These are phyloP conservation scores for Amoeboaphelidium protococcarum DNA, from an alignment of 371 early-diverging fungal species.

Conservation along the genomic window DNA sequence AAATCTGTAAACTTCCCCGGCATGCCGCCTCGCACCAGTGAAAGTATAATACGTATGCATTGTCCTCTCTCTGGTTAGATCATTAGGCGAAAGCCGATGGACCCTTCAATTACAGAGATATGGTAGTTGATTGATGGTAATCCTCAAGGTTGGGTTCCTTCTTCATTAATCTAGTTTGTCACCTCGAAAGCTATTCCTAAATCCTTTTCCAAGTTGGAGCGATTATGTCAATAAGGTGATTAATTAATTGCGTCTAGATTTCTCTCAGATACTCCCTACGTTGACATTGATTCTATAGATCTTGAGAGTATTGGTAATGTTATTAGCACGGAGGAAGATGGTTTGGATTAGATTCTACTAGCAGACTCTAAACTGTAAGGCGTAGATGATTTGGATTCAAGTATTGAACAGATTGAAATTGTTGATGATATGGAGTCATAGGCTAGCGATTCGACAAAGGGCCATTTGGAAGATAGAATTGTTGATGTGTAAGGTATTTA, in stretches of 20 bases:
- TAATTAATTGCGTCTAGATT: background rate
- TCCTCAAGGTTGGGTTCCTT: slow-evolving; percentile 27
- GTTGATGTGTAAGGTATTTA: too few species aligned
- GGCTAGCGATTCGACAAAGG: too few species aligned
- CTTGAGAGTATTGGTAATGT: background rate
- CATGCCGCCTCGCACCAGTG: too few species aligned
- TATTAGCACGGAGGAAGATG: background rate
- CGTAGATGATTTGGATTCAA: too few species aligned
- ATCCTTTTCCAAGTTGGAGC: background rate
- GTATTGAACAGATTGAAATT: too few species aligned
- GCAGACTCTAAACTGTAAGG: background rate
- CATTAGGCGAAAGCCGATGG: background rate
- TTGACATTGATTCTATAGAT: background rate
- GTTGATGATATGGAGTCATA: too few species aligned
- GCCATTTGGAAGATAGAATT: too few species aligned
- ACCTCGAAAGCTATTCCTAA: background rate
- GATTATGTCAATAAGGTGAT: background rate
- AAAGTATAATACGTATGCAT: background rate
- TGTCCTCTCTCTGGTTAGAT: background rate
- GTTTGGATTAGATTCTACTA: background rate
- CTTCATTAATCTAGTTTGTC: background rate
- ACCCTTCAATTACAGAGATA: slow-evolving; percentile 7
- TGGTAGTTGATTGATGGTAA: slow-evolving; percentile 24
- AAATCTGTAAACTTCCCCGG: too few species aligned
- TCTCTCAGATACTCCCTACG: background rate